These are phyloP conservation scores for Phytophthora sp. DNA, from an alignment of 352 stramenopile genomes.

Conservation along the genomic window DNA sequence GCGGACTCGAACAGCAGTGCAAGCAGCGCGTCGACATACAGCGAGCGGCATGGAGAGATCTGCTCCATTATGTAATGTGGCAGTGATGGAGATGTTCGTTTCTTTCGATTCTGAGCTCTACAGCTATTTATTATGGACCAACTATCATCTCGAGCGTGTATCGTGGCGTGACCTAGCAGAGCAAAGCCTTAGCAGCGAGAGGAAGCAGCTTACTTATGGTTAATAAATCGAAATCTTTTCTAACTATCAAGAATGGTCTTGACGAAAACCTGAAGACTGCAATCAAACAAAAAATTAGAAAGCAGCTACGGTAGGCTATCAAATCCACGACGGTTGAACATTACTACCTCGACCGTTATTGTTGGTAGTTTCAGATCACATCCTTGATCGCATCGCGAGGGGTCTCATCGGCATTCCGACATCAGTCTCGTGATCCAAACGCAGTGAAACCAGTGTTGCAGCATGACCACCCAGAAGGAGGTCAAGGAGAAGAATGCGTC, in stretches of 20 bases:
- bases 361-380: no score
- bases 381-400: no score
- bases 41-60: conserved; percentile 42
- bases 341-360: no score
- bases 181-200: conserved; percentile 21
- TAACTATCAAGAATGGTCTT: background rate
- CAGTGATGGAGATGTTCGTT: background rate
- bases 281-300: no score
- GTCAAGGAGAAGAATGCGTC: background rate
- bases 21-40: conserved; percentile 26
- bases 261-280: no score
- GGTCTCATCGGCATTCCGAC: background rate
- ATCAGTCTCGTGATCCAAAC: background rate
- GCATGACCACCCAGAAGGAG: conserved; percentile 15
- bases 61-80: conserved; percentile 41
- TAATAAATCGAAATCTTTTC: conserved; percentile 21
- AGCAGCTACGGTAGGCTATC: no score
- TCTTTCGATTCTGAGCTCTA: conserved; percentile 25
- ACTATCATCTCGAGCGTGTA: conserved; percentile 22
- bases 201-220: conserved; percentile 23
- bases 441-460: no score
- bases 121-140: conserved; percentile 48
- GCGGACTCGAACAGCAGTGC: conserved; percentile 25
- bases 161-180: conserved; percentile 28
- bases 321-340: no score